Percentiles rank a stretch among this genome's conserved stretches.
These are phyloP conservation scores for Aphanomyces cochlioides DNA, from an alignment of 352 stramenopile species.

Conservation along the genomic window DNA sequence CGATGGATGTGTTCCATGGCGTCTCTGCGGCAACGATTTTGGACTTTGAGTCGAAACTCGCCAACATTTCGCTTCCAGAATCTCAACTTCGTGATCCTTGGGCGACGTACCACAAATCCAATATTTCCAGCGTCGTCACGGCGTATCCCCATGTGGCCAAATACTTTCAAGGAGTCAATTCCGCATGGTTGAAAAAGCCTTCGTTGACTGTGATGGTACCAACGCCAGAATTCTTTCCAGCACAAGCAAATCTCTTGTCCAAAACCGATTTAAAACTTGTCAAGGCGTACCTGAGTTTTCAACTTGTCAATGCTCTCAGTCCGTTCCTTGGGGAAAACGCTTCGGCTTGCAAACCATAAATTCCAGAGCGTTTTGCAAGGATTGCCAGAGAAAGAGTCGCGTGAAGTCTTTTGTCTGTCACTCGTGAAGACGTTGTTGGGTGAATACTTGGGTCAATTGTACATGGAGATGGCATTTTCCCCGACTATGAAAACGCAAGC, in stretches of 20 bases:
- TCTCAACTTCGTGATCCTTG: slow-evolving; percentile 81
- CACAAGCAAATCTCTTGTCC: slow-evolving; percentile 45
- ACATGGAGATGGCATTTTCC: slow-evolving; percentile 85
- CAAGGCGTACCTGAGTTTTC: slow-evolving; percentile 64
- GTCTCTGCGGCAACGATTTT: slow-evolving; percentile 41
- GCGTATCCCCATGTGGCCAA: slow-evolving; percentile 50
- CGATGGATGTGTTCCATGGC: neutral
- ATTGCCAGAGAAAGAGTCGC: slow-evolving; percentile 34
- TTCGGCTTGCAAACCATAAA: slow-evolving; percentile 46
- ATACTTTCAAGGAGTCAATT: slow-evolving; percentile 50
- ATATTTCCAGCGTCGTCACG: slow-evolving; percentile 52
- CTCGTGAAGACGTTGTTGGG: slow-evolving; percentile 81
- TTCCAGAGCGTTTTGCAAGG: slow-evolving; percentile 49
- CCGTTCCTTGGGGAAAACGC: slow-evolving; percentile 47
- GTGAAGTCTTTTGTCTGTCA: slow-evolving; percentile 53
- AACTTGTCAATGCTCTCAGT: slow-evolving; percentile 49
- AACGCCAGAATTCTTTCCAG: slow-evolving; percentile 51
- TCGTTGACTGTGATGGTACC: slow-evolving; percentile 42
- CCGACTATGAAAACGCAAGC: slow-evolving; percentile 69
- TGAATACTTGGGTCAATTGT: slow-evolving; percentile 85
- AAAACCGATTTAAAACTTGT: slow-evolving; percentile 40
- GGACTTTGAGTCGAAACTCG: slow-evolving; percentile 72
- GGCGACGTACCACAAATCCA: slow-evolving; percentile 83
- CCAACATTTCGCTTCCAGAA: slow-evolving; percentile 80
- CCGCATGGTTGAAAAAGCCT: slow-evolving; percentile 39